These are phyloP conservation scores for Globisporangium rhizosaccharum DNA, from an alignment of 352 stramenopile species.

Conservation along the genomic window DNA sequence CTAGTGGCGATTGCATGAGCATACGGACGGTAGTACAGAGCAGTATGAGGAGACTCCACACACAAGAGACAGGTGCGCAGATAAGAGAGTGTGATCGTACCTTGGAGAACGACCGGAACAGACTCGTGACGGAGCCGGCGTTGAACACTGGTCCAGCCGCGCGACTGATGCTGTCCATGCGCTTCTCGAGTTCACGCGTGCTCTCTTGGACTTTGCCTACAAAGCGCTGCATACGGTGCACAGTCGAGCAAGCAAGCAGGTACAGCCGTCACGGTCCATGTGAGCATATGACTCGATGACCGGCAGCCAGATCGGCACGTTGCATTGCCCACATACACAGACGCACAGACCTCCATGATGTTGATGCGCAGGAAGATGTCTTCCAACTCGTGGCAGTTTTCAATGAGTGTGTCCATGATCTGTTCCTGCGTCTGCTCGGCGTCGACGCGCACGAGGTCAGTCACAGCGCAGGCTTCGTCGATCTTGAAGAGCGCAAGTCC, in stretches of 20 bases:
- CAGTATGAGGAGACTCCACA: conserved; percentile 1
- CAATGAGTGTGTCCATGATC: conserved; percentile 49
- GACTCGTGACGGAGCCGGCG: conserved; percentile 40
- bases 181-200: conserved; percentile 61
- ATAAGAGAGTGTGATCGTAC: conserved; percentile 14
- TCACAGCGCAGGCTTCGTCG: conserved; percentile 53
- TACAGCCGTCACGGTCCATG: background rate
- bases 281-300: no score
- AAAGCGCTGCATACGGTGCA: conserved; percentile 32
- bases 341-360: conserved; percentile 53
- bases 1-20: conserved; percentile 11
- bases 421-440: conserved; percentile 38
- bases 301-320: background rate
- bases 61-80: conserved; percentile 1
- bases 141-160: conserved; percentile 60
- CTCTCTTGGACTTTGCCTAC: conserved; percentile 46
- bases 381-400: conserved; percentile 70
- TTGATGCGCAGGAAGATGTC: conserved; percentile 74
- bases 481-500: conserved; percentile 80
- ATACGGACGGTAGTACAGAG: background rate
- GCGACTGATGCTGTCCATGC: conserved; percentile 45
- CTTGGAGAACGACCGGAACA: conserved; percentile 70
- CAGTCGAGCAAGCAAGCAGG: background rate
- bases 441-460: conserved; percentile 48
- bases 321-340: background rate